Conservation (phyloP, 1,284 basidiomycete genomes). For the Afroboletus lepidellus region DNA sequence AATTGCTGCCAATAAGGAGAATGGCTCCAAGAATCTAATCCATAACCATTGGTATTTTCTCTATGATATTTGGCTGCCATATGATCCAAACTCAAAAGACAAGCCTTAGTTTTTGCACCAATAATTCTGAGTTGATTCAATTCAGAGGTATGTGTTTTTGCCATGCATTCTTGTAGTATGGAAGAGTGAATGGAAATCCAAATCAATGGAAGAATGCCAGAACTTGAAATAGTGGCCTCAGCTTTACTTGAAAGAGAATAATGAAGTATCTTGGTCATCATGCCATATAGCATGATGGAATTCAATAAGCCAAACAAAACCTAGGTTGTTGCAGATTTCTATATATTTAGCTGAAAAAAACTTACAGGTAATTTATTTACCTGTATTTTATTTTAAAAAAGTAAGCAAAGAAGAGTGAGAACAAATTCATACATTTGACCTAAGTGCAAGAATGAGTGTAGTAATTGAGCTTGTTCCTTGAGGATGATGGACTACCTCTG, state of each 20-base stretch:
- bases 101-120: neutral
- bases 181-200: neutral
- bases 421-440: constrained; percentile 15
- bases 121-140: neutral
- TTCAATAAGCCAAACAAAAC: constrained; percentile 2
- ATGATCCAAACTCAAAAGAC: neutral
- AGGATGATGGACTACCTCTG: neutral
- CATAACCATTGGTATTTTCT: neutral
- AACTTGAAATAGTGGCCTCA: neutral
- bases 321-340: neutral
- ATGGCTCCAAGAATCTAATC: neutral
- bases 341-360: neutral
- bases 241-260: neutral
- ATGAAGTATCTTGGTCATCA: neutral
- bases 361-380: constrained; percentile 1
- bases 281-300: constrained; percentile 1
- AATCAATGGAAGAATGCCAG: neutral
- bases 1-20: neutral
- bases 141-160: neutral
- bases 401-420: neutral
- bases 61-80: neutral
- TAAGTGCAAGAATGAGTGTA: neutral
- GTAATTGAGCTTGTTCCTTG: neutral
- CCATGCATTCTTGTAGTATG: neutral
- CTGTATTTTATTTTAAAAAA: neutral